Base-by-base conservation (phyloP, 2,329 filamentous ascomycete genomes). In the Triangularia verruculosa region DNA sequence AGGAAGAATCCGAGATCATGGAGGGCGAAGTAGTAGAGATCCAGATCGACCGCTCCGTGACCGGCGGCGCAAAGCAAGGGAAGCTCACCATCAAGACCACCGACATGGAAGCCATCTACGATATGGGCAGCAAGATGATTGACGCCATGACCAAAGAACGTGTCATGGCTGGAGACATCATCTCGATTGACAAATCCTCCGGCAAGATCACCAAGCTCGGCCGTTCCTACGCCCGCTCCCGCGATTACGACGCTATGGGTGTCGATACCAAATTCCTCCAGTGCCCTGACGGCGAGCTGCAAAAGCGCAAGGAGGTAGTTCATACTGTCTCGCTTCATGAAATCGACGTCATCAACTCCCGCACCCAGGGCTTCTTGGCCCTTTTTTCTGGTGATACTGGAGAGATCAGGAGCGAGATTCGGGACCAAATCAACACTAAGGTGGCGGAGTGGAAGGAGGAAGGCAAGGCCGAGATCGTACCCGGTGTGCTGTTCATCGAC, bases 121-220 rank as follows among this genome's bases (percentile, higher is more conserved):
- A 99, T 74, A 97, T 99, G 93, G 95, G 95, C 69, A 94, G 91
- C 70, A 98, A 98, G 80, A 98, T 99, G 95, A 99, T 99, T 70
- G 95, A 99, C 75, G 93, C 93, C 69, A 97, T 99, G 93, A 97
- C 93, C 70, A 98, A 98, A 79, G 95, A 99, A 82, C 94, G 96
- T 72, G 92, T 99, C 69, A 97, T 98, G 89, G 95, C 95, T 4
- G 95, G 95, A 71, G 95, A 99, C 76, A 95, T 99, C 70, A 96
- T 99, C 72, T 96, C 92, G 63, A 98, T 99, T 71, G 95, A 99
- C 82, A 99, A 99, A 81, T 93, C 94, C 0, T 97, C 93, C 1
- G 95, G 95, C 69, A 97, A 97, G 78, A 98, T 99, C 76, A 96
- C 93, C 61, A 99, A 98, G 79, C 86, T 99, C 22, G 95, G 95